These are phyloP conservation scores for Cardamine resedifolia DNA, from an alignment of 345 rosid species.

Conservation along the genomic window DNA sequence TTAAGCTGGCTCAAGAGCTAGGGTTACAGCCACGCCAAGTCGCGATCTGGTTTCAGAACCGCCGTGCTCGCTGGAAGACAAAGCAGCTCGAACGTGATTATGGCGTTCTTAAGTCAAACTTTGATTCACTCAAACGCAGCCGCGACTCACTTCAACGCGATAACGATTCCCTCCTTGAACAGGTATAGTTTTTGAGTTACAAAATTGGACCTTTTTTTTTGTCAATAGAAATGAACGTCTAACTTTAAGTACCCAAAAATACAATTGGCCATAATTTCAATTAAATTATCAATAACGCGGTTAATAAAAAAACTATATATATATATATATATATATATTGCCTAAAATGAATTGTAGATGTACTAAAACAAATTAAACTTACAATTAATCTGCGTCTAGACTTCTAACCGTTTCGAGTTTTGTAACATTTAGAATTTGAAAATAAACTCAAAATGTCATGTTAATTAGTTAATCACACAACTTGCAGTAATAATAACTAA, in stretches of 20 bases:
- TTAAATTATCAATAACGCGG: neutral
- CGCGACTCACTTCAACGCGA: slow-evolving; percentile 69
- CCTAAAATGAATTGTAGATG: neutral
- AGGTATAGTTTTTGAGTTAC: slow-evolving; percentile 47
- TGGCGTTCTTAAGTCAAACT: slow-evolving; percentile 54
- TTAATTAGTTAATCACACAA: neutral
- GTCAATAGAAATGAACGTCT: neutral
- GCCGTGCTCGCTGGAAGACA: slow-evolving; percentile 91
- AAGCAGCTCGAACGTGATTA: slow-evolving; percentile 83
- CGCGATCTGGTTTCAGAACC: slow-evolving; percentile 92
- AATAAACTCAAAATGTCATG: neutral
- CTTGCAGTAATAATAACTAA: neutral
- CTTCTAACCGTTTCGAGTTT: neutral
- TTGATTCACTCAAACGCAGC: slow-evolving; percentile 60
- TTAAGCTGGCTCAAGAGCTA: slow-evolving; percentile 79
- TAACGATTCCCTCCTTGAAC: slow-evolving; percentile 69
- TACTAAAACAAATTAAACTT: neutral
- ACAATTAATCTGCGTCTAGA: neutral
- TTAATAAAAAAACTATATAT: neutral
- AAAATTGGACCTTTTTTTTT: neutral
- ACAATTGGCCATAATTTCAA: neutral
- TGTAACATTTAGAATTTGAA: neutral
- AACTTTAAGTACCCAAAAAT: neutral
- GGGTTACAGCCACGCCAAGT: slow-evolving; percentile 81
- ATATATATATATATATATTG: no score